Evolutionary conservation across 176 grass and related monocot species (phyloP).

Genomic region (Oryza nivara): DNA sequence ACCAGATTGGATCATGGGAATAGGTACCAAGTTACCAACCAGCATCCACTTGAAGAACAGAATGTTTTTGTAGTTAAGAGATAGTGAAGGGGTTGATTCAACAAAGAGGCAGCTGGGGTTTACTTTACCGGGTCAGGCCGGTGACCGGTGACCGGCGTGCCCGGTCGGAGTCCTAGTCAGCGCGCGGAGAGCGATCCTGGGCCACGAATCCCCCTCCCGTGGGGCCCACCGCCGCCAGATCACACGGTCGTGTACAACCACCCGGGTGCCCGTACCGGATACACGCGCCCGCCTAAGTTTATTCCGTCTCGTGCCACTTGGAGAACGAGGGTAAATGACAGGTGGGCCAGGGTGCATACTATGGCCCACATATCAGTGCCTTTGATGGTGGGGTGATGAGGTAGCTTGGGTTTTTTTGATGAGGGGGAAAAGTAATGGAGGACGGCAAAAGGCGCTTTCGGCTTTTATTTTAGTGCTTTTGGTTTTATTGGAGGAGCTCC

Average conservation of each 20-base stretch:
- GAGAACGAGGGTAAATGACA: not conserved
- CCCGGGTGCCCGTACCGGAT: constrained; percentile 15
- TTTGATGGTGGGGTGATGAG: fast-evolving
- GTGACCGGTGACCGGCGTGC: constrained; percentile 37
- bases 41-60: too few relatives aligned
- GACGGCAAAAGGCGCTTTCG: constrained; percentile 44
- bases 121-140: constrained; percentile 39
- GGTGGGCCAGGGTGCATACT: fast-evolving
- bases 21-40: too few relatives aligned
- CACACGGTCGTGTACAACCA: constrained; percentile 24
- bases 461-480: constrained; percentile 36
- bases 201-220: constrained; percentile 27
- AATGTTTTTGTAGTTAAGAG: not conserved
- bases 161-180: constrained; percentile 44
- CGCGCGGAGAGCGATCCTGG: constrained; percentile 15
- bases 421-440: constrained; percentile 24
- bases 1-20: too few relatives aligned
- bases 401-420: not conserved
- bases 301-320: not conserved
- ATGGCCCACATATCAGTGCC: not conserved
- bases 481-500: constrained; percentile 5
- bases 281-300: not conserved
- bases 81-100: constrained; percentile 29
- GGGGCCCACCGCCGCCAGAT: constrained; percentile 30
- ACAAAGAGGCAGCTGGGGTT: constrained; percentile 24